Evolutionary conservation across 192 early-diverging fungal species (phyloP).

Genomic region (Gigaspora rosea): DNA sequence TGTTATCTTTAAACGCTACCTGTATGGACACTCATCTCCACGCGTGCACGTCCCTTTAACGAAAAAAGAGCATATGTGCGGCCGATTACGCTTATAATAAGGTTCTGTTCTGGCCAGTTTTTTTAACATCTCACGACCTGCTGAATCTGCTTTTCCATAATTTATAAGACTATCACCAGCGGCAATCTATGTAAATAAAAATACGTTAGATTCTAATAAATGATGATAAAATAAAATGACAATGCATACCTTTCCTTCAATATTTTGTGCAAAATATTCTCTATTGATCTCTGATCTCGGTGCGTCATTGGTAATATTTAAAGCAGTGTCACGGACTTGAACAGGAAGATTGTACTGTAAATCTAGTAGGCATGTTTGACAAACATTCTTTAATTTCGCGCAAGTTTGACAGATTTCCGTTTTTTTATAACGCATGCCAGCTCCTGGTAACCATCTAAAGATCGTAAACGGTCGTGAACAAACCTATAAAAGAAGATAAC

Average conservation of each 20-base stretch:
- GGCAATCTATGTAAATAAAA: neutral
- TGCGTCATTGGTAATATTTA: conserved; percentile 73
- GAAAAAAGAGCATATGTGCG: conserved; percentile 96
- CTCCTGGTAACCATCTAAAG: conserved; percentile 95
- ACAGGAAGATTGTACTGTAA: conserved; percentile 92
- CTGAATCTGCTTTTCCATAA: conserved; percentile 69
- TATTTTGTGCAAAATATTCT: conserved; percentile 83
- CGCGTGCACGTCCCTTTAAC: conserved; percentile 93
- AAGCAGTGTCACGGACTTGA: conserved; percentile 88
- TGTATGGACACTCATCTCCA: conserved; percentile 92
- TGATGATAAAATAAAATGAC: neutral
- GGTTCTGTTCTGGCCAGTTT: conserved; percentile 84
- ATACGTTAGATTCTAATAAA: neutral
- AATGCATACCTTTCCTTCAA: conserved; percentile 59
- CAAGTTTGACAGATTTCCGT: conserved; percentile 98
- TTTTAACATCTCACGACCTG: conserved; percentile 74
- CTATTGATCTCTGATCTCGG: conserved; percentile 87
- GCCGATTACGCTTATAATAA: conserved; percentile 87
- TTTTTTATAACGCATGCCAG: conserved; percentile 95
- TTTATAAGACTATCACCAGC: conserved; percentile 58
- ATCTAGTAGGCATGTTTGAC: conserved; percentile 96
- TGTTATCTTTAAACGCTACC: conserved; percentile 36
- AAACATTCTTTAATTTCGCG: conserved; percentile 97
- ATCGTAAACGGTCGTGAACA: conserved; percentile 93
- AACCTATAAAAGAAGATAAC: conserved; percentile 46